Conservation (phyloP, 805 yeast genomes). For the Candida ovalis region DNA sequence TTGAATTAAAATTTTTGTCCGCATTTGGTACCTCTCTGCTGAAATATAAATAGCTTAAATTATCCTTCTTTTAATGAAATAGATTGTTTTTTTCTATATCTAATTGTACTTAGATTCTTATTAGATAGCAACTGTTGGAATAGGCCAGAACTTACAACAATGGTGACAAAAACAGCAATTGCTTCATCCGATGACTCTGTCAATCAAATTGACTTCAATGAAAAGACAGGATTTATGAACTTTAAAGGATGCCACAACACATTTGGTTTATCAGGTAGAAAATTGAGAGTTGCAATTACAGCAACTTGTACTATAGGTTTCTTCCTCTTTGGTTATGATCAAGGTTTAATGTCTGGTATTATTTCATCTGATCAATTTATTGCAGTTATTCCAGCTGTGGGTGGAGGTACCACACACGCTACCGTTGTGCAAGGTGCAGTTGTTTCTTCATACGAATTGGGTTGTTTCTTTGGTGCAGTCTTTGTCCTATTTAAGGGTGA, state of each 20-base stretch:
- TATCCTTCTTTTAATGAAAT: too few species aligned
- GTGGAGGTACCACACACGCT: slow-evolving; percentile 35
- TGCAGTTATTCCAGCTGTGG: slow-evolving; percentile 53
- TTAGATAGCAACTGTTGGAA: neutral
- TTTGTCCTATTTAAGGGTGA: slow-evolving; percentile 58
- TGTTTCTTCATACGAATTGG: slow-evolving; percentile 60
- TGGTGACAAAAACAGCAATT: neutral
- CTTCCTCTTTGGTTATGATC: slow-evolving; percentile 69
- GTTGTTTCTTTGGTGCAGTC: slow-evolving; percentile 69
- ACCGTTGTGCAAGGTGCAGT: slow-evolving; percentile 66
- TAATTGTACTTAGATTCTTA: neutral
- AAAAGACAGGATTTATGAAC: neutral
- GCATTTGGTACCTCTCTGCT: too few species aligned
- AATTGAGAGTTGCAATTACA: slow-evolving; percentile 44
- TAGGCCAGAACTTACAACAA: neutral
- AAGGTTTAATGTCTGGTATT: slow-evolving; percentile 52
- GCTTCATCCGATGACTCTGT: neutral
- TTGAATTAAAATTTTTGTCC: too few species aligned
- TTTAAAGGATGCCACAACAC: slow-evolving; percentile 27
- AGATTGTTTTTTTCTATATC: too few species aligned
- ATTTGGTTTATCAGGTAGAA: slow-evolving; percentile 38
- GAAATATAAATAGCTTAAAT: too few species aligned
- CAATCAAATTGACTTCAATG: neutral
- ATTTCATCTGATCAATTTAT: slow-evolving; percentile 57
- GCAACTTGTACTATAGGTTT: slow-evolving; percentile 60